Percentiles rank a stretch among this genome's conserved stretches.
These are phyloP conservation scores for Fonsecaea multimorphosa DNA, from an alignment of 2,329 filamentous ascomycete species.

Conservation along the genomic window DNA sequence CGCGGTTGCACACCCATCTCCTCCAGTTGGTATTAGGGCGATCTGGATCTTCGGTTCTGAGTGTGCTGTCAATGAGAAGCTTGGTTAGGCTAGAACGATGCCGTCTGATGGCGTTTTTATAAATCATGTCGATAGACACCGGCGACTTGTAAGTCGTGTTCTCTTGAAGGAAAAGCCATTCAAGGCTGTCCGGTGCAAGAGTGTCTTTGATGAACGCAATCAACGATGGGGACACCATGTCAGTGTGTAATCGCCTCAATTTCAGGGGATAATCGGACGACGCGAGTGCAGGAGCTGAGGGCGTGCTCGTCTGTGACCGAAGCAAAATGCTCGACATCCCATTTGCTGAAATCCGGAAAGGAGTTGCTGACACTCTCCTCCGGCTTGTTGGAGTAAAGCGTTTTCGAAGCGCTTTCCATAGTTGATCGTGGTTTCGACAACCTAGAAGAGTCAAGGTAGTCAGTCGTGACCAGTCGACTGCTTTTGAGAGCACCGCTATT, in stretches of 20 bases:
- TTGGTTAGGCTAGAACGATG: slow-evolving; percentile 75
- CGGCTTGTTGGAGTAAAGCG: slow-evolving; percentile 60
- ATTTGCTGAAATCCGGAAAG: slow-evolving; percentile 76
- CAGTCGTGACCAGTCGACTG: slow-evolving; percentile 75
- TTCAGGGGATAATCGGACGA: slow-evolving; percentile 65
- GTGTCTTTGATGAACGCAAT: slow-evolving; percentile 78
- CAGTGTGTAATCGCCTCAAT: slow-evolving; percentile 76
- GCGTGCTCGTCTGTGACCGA: slow-evolving; percentile 48
- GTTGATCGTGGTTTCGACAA: slow-evolving; percentile 72
- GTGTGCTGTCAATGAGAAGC: slow-evolving; percentile 74
- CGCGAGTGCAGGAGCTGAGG: slow-evolving; percentile 34
- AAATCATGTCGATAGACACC: slow-evolving; percentile 73
- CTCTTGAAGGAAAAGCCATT: slow-evolving; percentile 79
- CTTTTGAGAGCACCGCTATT: slow-evolving; percentile 70
- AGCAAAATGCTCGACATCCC: slow-evolving; percentile 66
- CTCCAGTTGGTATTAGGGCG: slow-evolving; percentile 58
- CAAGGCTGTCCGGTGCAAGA: slow-evolving; percentile 77
- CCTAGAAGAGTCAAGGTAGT: slow-evolving; percentile 75
- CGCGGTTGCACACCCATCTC: slow-evolving; percentile 73
- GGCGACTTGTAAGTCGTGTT: slow-evolving; percentile 59
- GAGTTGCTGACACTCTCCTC: slow-evolving; percentile 48
- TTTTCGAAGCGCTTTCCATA: slow-evolving; percentile 75
- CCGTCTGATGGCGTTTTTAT: slow-evolving; percentile 70
- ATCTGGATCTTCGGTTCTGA: slow-evolving; percentile 46
- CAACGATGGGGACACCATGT: slow-evolving; percentile 71